Evolutionary conservation across 768 basidiomycete species (phyloP).

Genomic region (Tulasnella sp.): DNA sequence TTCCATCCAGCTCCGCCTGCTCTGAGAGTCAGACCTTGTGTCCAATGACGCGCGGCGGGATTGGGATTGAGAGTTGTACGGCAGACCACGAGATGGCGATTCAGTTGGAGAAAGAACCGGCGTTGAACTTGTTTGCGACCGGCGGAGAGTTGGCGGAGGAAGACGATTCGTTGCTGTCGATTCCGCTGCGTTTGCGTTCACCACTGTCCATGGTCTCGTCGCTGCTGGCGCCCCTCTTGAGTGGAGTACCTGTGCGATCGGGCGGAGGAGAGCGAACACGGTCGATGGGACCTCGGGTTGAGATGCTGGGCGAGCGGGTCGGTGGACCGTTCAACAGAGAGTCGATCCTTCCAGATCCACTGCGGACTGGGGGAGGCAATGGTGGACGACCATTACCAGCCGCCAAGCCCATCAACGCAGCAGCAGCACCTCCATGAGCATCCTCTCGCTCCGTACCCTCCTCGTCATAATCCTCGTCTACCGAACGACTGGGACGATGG

Average conservation of each 20-base stretch:
- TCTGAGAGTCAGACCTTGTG: background rate
- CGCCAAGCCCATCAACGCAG: slow-evolving; percentile 66
- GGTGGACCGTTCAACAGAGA: slow-evolving; percentile 5
- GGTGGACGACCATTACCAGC: slow-evolving; percentile 20
- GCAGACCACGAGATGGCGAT: background rate
- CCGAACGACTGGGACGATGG: slow-evolving; percentile 45
- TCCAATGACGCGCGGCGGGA: slow-evolving; percentile 8
- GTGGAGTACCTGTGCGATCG: background rate
- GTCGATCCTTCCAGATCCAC: background rate
- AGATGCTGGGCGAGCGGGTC: background rate
- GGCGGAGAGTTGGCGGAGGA: background rate
- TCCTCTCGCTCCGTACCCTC: slow-evolving; percentile 27
- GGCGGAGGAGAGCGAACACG: background rate
- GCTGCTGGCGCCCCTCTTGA: slow-evolving; percentile 1
- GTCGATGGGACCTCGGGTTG: background rate
- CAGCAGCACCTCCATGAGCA: slow-evolving; percentile 38
- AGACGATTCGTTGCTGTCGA: background rate
- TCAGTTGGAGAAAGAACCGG: background rate
- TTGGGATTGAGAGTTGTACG: background rate
- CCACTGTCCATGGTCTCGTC: slow-evolving; percentile 2
- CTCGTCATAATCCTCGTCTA: slow-evolving; percentile 94
- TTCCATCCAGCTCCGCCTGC: background rate
- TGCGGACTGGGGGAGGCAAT: background rate
- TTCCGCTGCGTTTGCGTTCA: slow-evolving; percentile 5
- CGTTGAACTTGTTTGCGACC: background rate